Evolutionary conservation across 352 stramenopile species (phyloP), one percentile per base, ranked within the genome.

Genomic region (Phytophthora fragariae): DNA sequence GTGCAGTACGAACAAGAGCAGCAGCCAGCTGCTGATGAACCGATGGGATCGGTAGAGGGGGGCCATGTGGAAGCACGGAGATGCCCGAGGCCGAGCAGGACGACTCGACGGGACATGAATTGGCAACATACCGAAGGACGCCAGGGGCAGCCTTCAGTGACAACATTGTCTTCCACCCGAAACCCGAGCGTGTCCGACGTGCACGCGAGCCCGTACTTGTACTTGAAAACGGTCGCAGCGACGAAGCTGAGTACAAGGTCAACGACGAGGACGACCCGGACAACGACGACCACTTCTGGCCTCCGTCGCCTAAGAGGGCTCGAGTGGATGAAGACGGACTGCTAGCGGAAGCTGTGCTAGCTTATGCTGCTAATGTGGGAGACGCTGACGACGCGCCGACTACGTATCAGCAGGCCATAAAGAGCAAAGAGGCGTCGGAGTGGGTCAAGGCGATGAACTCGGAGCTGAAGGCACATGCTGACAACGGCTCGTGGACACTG

Each of bases 391-490:
- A 61, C 33, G 55, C 31, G 17, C 29, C 29, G 3, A 31, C 29
- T 7, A 31, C 29, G 4, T 31, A 31, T 7, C 29, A 31, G 29
- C 29, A 61, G 55, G 55, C 35, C 15, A 61, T 61, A 8, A 17
- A 50, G 7, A 61, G 57, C 15, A 24, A 69, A 10, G 12, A 62
- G 11, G 7, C 35, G 39, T 52, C 31, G n/a, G 14, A 66, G 15
- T 60, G 56, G 56, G n/a, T 56, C 5, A 57, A 71, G 37, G 56
- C 64, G 5, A 61, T 65, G 33, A 60, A 62, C 15, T 12, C 57
- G 0, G 65, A 72, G 39, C n/a, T 72, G 8, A 57, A 58, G 21
- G 49, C 50, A 0, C 57, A 72, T n/a, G 24, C 4, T 8, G 37
- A 56, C 15, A 72, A 66, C 41, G 57, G 39, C 0, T 58, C 57